Evolutionary conservation across 345 rosid species (phyloP), one percentile per base, ranked within the genome.

Genomic region (Ricinus communis): DNA sequence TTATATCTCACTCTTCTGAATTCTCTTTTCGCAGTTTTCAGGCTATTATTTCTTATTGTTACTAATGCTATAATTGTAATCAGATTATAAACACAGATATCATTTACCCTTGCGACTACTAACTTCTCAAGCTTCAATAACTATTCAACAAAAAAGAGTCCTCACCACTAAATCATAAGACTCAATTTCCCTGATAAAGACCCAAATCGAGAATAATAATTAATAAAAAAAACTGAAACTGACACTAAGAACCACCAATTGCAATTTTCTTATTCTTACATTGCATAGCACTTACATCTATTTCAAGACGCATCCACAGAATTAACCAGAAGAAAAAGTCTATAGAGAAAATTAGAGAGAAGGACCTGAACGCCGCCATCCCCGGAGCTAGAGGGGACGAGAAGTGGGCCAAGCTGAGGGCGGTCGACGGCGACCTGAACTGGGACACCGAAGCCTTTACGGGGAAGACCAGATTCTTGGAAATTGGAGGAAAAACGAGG

Each of bases 321-420:
- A 70, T 33, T 24, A 43, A 55, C 8, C 24, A 27, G 47, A 24
- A 8, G 2, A 46, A 11, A 8, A n/a, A n/a, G n/a, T 22, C 33
- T 36, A 18, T 30, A 61, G 38, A 22, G 25, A 49, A 25, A 46
- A 70, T 21, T 62, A 47, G 25, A 54, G 71, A 58, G 54, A 30
- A 49, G 28, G 38, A 95, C 99, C 97, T 95, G 99, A 50, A 95
- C 84, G 78, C 97, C 99, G 74, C 99, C 99, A 21, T 90, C 93
- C 52, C 86, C 85, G 68, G 97, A 77, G 22, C 68, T 68, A 69
- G 87, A 92, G 38, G 93, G 92, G 62, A 85, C 76, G 66, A 95
- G 75, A 51, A 92, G 59, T 1, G 97, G 96, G 27, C 84, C 91
- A 40, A 65, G 81, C 36, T 77, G 83, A 22, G 90, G 84, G 54